Conservation (phyloP, 116 monocot genomes). For the Cymodocea nodosa region DNA sequence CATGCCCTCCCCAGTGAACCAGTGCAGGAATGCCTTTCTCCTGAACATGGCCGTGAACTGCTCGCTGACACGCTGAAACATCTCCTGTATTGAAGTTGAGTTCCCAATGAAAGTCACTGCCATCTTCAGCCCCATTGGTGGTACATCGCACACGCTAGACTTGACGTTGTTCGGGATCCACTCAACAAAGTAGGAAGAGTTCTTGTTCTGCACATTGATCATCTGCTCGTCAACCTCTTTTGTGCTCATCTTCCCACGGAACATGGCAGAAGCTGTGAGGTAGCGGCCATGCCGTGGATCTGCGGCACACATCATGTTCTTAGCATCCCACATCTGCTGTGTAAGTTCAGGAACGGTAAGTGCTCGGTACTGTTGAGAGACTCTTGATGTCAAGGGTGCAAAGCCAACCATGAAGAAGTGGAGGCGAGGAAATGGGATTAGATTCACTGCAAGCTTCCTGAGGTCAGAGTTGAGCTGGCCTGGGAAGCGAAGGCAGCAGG, state of each 20-base stretch:
- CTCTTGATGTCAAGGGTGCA: conserved; percentile 18
- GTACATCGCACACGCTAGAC: conserved; percentile 54
- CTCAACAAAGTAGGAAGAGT: conserved; percentile 19
- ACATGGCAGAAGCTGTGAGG: conserved; percentile 18
- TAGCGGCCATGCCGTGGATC: conserved; percentile 7
- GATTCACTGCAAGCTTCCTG: conserved; percentile 34
- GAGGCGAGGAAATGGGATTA: conserved; percentile 16
- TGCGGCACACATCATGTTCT: too few species aligned
- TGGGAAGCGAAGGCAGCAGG: conserved; percentile 29
- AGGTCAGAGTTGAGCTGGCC: conserved; percentile 48
- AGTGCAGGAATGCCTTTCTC: conserved; percentile 19
- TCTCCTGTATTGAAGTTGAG: conserved; percentile 28
- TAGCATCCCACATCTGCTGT: conserved; percentile 35
- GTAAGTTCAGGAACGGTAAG: conserved; percentile 7
- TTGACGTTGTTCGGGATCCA: conserved; percentile 55
- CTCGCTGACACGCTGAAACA: conserved; percentile 9
- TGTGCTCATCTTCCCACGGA: too few species aligned
- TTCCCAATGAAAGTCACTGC: conserved; percentile 45
- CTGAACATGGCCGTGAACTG: conserved; percentile 46
- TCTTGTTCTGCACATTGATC: conserved; percentile 59
- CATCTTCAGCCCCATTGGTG: conserved; percentile 42
- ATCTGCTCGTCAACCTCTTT: conserved; percentile 61
- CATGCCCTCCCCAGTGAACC: too few species aligned
- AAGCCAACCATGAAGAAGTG: conserved; percentile 33
- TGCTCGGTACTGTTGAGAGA: conserved; percentile 31